phyloP scores from a whole-genome alignment of 345 rosid species.

The Eucalyptus victrix region DNA sequence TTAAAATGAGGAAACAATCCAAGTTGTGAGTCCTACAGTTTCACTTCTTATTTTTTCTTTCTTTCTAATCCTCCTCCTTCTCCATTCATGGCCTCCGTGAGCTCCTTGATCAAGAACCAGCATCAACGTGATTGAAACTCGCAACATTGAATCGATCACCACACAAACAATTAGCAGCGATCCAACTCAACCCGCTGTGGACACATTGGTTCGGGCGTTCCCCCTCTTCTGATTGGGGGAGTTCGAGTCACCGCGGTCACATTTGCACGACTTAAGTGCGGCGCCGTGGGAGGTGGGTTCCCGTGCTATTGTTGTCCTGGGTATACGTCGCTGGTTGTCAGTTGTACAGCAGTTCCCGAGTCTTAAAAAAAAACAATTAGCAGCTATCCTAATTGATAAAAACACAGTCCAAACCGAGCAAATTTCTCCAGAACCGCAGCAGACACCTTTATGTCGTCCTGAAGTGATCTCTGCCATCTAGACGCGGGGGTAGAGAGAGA shows the following conservation, averaged over 20 bases:
- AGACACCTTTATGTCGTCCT: conserved; percentile 65
- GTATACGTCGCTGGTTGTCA: accelerated
- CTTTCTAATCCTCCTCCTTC: neutral
- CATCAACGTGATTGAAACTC: neutral
- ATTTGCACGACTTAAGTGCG: no score
- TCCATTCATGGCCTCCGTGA: neutral
- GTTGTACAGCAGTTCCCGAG: accelerated
- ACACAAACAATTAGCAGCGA: neutral
- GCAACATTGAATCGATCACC: neutral
- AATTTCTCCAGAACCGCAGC: conserved; percentile 37
- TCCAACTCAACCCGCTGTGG: no score
- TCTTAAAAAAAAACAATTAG: neutral
- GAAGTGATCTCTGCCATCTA: conserved; percentile 19
- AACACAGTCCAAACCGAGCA: neutral
- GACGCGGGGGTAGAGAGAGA: neutral
- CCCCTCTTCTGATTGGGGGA: no score
- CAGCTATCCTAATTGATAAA: accelerated
- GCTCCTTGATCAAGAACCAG: neutral
- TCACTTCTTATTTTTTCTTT: neutral
- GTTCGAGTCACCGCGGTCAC: no score
- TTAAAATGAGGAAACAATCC: neutral
- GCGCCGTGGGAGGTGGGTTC: no score
- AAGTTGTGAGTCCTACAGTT: neutral
- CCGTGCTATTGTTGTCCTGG: accelerated
- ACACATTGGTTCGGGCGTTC: no score